Percentiles rank a stretch among this genome's conserved stretches.
Evolutionary conservation across 306 rosid species (phyloP).

Genomic region (Potentilla sterilis): DNA sequence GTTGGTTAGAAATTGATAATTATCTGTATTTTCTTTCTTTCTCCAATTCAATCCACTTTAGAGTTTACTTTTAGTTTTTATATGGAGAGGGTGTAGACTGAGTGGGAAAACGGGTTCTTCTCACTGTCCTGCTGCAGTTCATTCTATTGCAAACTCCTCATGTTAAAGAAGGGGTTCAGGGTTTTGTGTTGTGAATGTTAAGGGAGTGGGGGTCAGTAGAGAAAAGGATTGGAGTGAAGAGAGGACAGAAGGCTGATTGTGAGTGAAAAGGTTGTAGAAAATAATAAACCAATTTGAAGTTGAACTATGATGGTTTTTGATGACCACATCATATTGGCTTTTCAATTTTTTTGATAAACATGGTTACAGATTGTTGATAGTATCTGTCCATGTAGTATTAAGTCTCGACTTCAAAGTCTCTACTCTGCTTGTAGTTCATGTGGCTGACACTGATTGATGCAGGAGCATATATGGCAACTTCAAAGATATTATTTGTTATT

Average conservation of each 20-base stretch:
- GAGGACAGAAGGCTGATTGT: background rate
- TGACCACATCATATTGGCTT: background rate
- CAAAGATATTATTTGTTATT: no score
- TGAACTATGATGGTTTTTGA: background rate
- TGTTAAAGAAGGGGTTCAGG: background rate
- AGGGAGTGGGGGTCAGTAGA: background rate
- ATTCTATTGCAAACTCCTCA: background rate
- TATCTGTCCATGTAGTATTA: background rate
- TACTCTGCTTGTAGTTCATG: constrained; percentile 6
- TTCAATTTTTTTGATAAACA: no score
- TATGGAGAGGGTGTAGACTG: background rate
- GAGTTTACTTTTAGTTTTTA: background rate
- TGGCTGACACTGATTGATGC: background rate
- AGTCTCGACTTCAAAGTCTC: background rate
- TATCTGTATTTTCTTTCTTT: background rate
- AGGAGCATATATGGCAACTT: no score
- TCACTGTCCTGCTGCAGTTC: background rate
- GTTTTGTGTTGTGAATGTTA: background rate
- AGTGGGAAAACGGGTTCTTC: background rate
- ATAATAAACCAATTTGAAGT: background rate
- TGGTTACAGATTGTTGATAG: background rate
- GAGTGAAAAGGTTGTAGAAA: background rate
- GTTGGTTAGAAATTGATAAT: background rate
- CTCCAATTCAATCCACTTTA: background rate
- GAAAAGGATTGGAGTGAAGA: background rate